Percentiles rank a stretch among this genome's conserved stretches.
Conservation (phyloP, 2,329 filamentous ascomycete species). For the Celoporthe dispersa region DNA sequence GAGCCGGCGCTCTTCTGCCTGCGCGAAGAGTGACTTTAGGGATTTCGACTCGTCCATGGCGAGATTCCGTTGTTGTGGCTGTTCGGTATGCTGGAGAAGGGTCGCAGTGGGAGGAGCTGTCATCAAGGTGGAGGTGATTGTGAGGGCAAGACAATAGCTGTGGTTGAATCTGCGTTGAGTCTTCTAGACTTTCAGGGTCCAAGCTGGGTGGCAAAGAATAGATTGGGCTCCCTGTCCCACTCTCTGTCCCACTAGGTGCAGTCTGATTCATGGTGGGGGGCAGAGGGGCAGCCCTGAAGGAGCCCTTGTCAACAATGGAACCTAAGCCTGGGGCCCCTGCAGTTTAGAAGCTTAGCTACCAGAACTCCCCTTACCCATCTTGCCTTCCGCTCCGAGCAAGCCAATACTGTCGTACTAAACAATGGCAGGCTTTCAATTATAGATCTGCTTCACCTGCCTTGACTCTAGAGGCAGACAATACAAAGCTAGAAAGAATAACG, state of each 20-base stretch:
- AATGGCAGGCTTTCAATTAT: background rate
- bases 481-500: background rate
- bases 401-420: background rate
- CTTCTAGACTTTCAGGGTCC: constrained; percentile 7
- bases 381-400: background rate
- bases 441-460: background rate
- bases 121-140: background rate
- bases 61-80: constrained; percentile 25
- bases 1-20: constrained; percentile 56
- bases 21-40: constrained; percentile 53
- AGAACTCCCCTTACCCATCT: constrained; percentile 11
- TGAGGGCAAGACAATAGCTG: background rate
- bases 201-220: constrained; percentile 3
- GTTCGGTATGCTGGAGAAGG: background rate
- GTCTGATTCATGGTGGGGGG: background rate
- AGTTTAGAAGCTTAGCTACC: background rate
- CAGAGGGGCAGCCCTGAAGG: background rate
- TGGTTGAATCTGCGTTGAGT: background rate
- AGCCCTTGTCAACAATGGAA: background rate
- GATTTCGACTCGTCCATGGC: constrained; percentile 51
- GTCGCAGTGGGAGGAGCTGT: background rate
- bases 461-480: background rate
- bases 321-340: background rate
- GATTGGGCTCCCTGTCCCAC: background rate
- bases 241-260: background rate